phyloP scores from a whole-genome alignment of 129 eudicot genomes.

The Gnaphalium uliginosum region DNA sequence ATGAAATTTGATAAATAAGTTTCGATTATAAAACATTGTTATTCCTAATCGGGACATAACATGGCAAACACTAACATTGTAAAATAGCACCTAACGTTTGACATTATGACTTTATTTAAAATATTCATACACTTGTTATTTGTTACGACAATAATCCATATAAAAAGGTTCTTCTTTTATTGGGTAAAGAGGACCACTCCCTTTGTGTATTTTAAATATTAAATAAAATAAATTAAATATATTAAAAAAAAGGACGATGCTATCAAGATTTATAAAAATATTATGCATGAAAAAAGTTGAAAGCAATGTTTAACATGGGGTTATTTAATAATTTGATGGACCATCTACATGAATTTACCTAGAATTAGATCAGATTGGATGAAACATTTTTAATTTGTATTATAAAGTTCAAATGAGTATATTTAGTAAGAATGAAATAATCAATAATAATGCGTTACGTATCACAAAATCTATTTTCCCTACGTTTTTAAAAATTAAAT shows the following conservation, averaged over 20 bases:
- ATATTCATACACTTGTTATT: background rate
- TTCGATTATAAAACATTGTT: background rate
- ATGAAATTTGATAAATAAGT: background rate
- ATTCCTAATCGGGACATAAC: background rate
- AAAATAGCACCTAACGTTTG: slow-evolving; percentile 9
- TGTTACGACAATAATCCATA: background rate
- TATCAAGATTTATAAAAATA: background rate
- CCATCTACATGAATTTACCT: slow-evolving; percentile 17
- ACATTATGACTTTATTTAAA: background rate
- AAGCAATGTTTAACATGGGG: slow-evolving; percentile 29
- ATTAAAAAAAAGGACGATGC: slow-evolving; percentile 2
- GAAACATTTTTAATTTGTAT: background rate
- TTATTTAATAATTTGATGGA: slow-evolving; percentile 12
- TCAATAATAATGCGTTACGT: too few species aligned
- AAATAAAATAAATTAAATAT: too few species aligned
- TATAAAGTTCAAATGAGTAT: too few species aligned
- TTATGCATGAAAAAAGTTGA: slow-evolving; percentile 14
- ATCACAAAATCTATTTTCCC: too few species aligned
- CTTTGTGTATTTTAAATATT: background rate
- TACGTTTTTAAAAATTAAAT: too few species aligned
- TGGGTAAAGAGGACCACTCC: background rate
- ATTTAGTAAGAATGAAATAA: too few species aligned
- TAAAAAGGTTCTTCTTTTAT: background rate
- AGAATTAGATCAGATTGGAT: background rate
- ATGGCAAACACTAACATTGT: slow-evolving; percentile 10